These are phyloP conservation scores for Verticillium dahliae DNA, from an alignment of 2,329 filamentous ascomycete genomes.

Conservation along the genomic window DNA sequence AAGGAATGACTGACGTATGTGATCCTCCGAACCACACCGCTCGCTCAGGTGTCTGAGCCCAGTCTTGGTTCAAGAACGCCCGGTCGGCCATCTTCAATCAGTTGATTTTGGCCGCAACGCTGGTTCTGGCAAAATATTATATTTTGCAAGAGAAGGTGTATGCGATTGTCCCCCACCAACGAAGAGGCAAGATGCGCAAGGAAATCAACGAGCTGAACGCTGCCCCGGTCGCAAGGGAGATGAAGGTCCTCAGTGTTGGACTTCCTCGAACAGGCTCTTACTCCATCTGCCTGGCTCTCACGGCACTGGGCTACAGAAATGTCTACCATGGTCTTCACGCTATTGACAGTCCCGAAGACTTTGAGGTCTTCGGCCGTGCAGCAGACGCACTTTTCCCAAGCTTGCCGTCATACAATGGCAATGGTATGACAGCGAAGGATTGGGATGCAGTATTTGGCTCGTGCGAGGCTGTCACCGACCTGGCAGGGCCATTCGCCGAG, in stretches of 20 bases:
- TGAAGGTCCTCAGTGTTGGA: slow-evolving; percentile 32
- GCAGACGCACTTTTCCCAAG: slow-evolving; percentile 20
- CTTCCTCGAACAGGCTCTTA: slow-evolving; percentile 25
- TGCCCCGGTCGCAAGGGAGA: slow-evolving; percentile 22
- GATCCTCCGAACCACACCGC: no score
- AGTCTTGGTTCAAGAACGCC: no score
- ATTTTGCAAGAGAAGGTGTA: no score
- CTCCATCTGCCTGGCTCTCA: slow-evolving; percentile 25
- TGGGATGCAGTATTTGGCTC: slow-evolving; percentile 18
- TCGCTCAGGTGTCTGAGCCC: no score
- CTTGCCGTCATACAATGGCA: slow-evolving; percentile 13
- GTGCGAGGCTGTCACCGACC: slow-evolving; percentile 23
- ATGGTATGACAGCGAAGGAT: slow-evolving; percentile 9
- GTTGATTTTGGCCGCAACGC: no score
- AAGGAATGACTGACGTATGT: no score
- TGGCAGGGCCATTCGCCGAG: slow-evolving; percentile 57
- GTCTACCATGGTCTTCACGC: slow-evolving; percentile 22
- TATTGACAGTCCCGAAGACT: slow-evolving; percentile 16
- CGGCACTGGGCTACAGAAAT: slow-evolving; percentile 22
- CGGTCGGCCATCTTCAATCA: no score
- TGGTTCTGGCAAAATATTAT: no score
- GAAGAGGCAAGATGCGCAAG: not conserved
- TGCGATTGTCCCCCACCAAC: not conserved
- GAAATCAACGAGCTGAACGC: not conserved
- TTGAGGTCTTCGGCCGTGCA: slow-evolving; percentile 17